Percentiles rank a stretch among this genome's conserved stretches.
Conservation (phyloP, 2,329 filamentous ascomycete species). For the Diaporthe humulicola region DNA sequence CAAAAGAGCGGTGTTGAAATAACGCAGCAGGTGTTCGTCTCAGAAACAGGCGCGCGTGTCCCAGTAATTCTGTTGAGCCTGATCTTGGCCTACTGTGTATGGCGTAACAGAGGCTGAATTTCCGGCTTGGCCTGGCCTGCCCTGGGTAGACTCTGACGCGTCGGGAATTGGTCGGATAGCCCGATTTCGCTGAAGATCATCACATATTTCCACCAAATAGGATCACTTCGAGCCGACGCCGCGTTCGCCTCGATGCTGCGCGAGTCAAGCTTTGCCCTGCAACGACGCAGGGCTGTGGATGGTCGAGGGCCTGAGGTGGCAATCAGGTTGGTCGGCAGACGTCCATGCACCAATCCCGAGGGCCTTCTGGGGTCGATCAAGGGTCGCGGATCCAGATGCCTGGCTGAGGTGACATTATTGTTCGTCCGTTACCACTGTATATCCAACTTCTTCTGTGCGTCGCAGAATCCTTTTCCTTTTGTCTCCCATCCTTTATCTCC, state of each 20-base stretch:
- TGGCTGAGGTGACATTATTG: background rate
- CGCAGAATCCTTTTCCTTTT: background rate
- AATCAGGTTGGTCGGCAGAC: background rate
- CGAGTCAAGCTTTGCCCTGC: background rate
- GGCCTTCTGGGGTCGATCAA: background rate
- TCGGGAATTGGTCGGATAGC: background rate
- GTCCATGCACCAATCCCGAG: background rate
- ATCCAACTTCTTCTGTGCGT: background rate
- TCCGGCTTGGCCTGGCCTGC: background rate
- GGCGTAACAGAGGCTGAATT: background rate
- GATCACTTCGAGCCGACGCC: background rate
- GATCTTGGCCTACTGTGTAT: background rate
- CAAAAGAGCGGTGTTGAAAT: background rate
- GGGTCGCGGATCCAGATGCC: background rate
- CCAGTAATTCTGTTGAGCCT: background rate
- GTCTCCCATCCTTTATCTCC: background rate
- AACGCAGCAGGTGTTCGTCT: background rate
- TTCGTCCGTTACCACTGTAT: background rate
- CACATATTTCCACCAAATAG: background rate
- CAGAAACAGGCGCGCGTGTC: background rate
- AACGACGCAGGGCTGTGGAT: background rate
- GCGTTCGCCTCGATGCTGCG: background rate
- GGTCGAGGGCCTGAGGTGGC: background rate
- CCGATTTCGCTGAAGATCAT: constrained; percentile 6
- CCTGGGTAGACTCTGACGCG: background rate